These are phyloP conservation scores for Calycina herbarum DNA, from an alignment of 2,329 filamentous ascomycete genomes.

Conservation along the genomic window DNA sequence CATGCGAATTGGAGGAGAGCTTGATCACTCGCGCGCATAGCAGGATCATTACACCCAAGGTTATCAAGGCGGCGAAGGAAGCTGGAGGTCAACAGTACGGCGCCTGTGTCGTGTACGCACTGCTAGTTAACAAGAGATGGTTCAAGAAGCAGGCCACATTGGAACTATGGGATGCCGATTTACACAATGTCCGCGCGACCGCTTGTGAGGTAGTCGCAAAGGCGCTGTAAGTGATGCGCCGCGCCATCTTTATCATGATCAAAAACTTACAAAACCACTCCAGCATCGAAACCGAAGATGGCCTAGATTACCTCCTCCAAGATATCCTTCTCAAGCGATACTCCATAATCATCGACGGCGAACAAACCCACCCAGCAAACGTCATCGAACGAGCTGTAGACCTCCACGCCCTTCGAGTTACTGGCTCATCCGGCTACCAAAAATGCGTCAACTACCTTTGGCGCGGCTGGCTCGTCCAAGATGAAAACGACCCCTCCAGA, in stretches of 20 bases:
- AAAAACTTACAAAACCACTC: background rate
- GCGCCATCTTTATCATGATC: background rate
- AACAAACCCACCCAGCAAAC: constrained; percentile 75
- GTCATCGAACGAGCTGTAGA: constrained; percentile 94
- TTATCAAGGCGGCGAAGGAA: constrained; percentile 77
- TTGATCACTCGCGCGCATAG: constrained; percentile 79
- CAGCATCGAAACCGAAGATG: constrained; percentile 82
- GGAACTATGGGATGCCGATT: constrained; percentile 90
- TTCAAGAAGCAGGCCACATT: constrained; percentile 76
- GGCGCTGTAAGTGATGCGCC: constrained; percentile 49
- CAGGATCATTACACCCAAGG: constrained; percentile 76
- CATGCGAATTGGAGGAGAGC: constrained; percentile 81
- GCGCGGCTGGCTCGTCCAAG: constrained; percentile 95
- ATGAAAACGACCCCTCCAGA: constrained; percentile 83
- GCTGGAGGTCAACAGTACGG: constrained; percentile 75
- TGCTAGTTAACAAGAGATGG: constrained; percentile 53
- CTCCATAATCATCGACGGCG: constrained; percentile 71
- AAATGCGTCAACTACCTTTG: constrained; percentile 93
- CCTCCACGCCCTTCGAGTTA: constrained; percentile 82
- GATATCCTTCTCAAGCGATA: constrained; percentile 85
- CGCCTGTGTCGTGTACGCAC: constrained; percentile 64
- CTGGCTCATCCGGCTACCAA: constrained; percentile 86
- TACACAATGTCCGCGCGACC: constrained; percentile 74
- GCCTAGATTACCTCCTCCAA: constrained; percentile 76
- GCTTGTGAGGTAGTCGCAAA: constrained; percentile 95